phyloP scores from a whole-genome alignment of 805 yeast genomes.

The Vanderwaltozyma verrucispora region DNA sequence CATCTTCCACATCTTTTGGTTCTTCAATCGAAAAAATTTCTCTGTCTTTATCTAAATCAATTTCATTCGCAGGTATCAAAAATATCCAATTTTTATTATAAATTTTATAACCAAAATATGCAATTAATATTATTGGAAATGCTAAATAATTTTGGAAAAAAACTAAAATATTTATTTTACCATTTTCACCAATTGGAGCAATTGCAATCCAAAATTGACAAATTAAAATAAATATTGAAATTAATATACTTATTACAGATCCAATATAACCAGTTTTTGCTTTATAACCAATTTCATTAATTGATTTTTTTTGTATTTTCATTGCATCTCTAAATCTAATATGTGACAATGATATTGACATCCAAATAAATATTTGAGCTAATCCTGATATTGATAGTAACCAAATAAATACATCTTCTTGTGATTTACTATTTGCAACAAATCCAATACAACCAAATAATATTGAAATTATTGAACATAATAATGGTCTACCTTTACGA shows the following conservation, averaged over 20 bases:
- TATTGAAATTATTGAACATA: constrained; percentile 34
- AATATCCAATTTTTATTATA: constrained; percentile 27
- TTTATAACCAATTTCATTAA: constrained; percentile 39
- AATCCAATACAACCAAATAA: constrained; percentile 48
- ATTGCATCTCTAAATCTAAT: constrained; percentile 54
- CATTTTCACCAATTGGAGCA: constrained; percentile 26
- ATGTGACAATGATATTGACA: constrained; percentile 57
- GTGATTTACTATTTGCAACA: constrained; percentile 48
- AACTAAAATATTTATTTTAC: constrained; percentile 24
- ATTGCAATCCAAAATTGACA: constrained; percentile 53
- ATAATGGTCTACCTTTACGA: constrained; percentile 45
- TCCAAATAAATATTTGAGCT: constrained; percentile 75
- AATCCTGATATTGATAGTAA: constrained; percentile 67
- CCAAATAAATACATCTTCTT: constrained; percentile 60
- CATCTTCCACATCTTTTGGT: no score
- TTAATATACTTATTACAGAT: constrained; percentile 40
- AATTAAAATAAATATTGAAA: constrained; percentile 43
- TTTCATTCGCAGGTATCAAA: constrained; percentile 33
- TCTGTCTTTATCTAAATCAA: constrained; percentile 34
- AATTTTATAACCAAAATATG: constrained; percentile 37
- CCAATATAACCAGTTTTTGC: constrained; percentile 50
- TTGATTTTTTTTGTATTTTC: constrained; percentile 39
- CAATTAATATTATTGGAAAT: constrained; percentile 33
- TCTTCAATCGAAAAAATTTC: not conserved
- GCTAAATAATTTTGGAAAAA: constrained; percentile 47